phyloP scores from a whole-genome alignment of 208 protist genomes.

The Phytomonas sp. region DNA sequence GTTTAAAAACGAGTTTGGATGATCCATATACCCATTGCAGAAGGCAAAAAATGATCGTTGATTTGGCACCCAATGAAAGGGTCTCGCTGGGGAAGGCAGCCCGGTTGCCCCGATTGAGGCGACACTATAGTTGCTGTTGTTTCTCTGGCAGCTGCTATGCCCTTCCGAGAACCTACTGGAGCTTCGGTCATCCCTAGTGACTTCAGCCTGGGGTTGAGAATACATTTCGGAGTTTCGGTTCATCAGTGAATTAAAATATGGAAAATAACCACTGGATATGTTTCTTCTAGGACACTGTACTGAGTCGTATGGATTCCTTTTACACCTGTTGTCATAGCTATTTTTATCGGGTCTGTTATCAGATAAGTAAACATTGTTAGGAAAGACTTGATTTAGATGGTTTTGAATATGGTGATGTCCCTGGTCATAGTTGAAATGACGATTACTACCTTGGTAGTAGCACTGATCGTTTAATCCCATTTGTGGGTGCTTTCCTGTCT shows the following conservation, averaged over 20 bases:
- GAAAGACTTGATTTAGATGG: neutral
- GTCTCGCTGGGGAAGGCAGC: slow-evolving; percentile 17
- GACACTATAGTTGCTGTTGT: slow-evolving; percentile 7
- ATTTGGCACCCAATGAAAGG: slow-evolving; percentile 35
- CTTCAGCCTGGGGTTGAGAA: neutral
- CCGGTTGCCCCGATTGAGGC: slow-evolving; percentile 26
- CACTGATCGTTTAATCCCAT: neutral
- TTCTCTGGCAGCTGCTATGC: slow-evolving; percentile 1
- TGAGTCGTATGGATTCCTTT: neutral
- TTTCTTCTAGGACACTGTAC: neutral
- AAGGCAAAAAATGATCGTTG: slow-evolving; percentile 3
- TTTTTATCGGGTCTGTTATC: neutral
- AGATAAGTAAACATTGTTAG: neutral
- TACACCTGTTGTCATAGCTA: neutral
- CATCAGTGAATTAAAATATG: neutral
- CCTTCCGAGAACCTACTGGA: neutral
- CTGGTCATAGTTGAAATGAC: neutral
- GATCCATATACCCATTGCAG: neutral
- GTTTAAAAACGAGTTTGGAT: neutral
- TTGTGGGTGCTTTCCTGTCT: neutral
- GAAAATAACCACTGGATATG: neutral
- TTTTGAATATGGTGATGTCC: neutral
- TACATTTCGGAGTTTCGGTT: neutral
- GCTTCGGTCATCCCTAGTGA: neutral
- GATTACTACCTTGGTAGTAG: neutral